Base-by-base conservation (phyloP, 768 basidiomycete species). In the Trametes meyenii region DNA sequence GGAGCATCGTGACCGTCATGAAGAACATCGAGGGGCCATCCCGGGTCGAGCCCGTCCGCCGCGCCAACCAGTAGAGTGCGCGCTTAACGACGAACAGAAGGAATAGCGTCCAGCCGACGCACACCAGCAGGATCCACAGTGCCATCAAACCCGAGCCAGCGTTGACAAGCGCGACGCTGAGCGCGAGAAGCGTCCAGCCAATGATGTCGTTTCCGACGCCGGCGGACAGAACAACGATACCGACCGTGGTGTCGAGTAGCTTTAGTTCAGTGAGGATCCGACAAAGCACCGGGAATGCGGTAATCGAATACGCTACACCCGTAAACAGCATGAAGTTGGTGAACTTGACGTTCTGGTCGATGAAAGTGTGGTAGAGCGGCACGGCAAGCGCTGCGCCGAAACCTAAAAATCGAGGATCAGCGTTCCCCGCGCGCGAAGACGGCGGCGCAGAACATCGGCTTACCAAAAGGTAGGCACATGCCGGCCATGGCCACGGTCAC, bases 251-350 rank as follows among this genome's bases (percentile, higher is more conserved):
- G 61, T 95, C 90, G 62, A 98, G 81, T 1, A 99, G 78, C 73
- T 95, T 94, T 57, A 96, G 84, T 71, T 97, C 95, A 1, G 90
- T 90, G 46, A 98, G 78, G 74, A 97, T 90, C 63, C 95, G 82
- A 73, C 90, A 93, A 7, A 94, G 78, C 1, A 94, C 89, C 0
- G 93, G 92, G 64, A 94, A 92, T 0, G 91, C 92, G 0, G 91
- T 93, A 68, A 94, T 94, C 3, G 89, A 88, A 76, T 88, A 94
- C 0, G 94, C 94, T 21, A 96, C 93, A 14, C 93, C 94, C 11
- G 91, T 87, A 75, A 98, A 98, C 39, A 99, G 85, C 84, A 97
- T 87, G 74, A 98, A 98, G 72, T 96, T 81, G 0, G 92, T 88
- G 73, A 94, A 96, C 54, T 86, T 80, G 50, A 88, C 81, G 48